These are phyloP conservation scores for Tephrocybe sp. DNA, from an alignment of 768 basidiomycete species.

Conservation along the genomic window DNA sequence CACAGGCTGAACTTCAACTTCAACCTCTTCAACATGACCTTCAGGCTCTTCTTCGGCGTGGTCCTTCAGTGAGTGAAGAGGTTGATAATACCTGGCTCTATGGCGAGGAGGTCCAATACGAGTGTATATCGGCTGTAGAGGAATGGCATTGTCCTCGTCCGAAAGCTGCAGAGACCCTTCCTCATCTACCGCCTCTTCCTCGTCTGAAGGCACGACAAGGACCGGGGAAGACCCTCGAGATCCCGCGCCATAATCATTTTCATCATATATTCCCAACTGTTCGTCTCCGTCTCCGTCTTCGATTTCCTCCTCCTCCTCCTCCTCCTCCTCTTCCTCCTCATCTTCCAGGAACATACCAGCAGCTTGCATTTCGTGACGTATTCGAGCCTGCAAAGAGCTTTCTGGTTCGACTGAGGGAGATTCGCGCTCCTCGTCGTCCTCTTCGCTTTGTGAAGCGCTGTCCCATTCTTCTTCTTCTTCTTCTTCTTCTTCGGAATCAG, in stretches of 20 bases:
- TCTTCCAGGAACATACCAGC: constrained; percentile 18
- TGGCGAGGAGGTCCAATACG: constrained; percentile 6
- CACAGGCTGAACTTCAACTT: constrained; percentile 27
- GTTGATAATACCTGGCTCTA: constrained; percentile 1
- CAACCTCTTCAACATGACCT: constrained; percentile 5
- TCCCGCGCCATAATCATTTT: constrained; percentile 8
- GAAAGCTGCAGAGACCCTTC: constrained; percentile 12
- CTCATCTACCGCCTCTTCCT: constrained; percentile 18
- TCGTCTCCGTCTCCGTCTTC: neutral
- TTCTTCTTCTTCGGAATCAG: constrained; percentile 30
- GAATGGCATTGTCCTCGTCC: constrained; percentile 9
- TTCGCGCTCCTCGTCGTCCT: constrained; percentile 20
- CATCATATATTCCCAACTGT: constrained; percentile 9
- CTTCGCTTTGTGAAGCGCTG: constrained; percentile 18
- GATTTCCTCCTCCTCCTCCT: constrained; percentile 19
- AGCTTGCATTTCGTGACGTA: constrained; percentile 15
- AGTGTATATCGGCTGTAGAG: neutral
- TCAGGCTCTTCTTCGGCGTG: neutral
- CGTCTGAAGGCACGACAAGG: constrained; percentile 24
- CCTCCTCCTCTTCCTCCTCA: constrained; percentile 20
- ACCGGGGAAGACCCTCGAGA: constrained; percentile 12
- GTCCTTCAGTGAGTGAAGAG: neutral
- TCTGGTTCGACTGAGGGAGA: constrained; percentile 20
- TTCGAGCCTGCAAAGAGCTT: constrained; percentile 24
- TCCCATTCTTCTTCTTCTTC: constrained; percentile 26